Base-by-base conservation (phyloP, 805 yeast genomes). In the Metschnikowia rubicola region DNA sequence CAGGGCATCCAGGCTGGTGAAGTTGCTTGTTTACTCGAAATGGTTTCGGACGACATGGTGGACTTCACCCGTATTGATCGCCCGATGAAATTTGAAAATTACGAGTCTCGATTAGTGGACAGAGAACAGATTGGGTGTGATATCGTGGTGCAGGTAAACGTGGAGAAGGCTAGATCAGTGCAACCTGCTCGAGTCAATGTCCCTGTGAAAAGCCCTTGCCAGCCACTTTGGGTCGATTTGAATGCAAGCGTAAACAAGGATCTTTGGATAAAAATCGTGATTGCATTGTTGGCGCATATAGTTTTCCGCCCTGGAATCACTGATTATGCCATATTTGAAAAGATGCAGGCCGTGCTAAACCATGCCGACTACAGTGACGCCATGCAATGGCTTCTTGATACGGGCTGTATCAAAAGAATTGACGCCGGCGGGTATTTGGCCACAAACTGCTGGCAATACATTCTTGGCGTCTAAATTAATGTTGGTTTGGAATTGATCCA, bases 81-180 rank as follows among this genome's bases (percentile, higher is more conserved):
- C 43, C 65, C 75, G 9, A 73, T 79, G 47, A 73, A 68, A 12
- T 72, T 78, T 43, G 71, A 75, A 32, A 84, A 88, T 10, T 91
- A 90, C 60, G 85, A 84, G 35, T 86, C 96, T 1, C 76, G 96
- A 51, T 71, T 80, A 15, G 77, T 87, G 35, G 95, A 88, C 51
- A 79, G 84, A 53, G 80, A 75, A 36, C 83, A 74, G 61, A 75
- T 79, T 41, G 88, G 77, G 57, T 84, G 82, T 60, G 96, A 80
- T 59, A 80, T 82, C 21, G 72, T 79, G 19, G 61, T 76, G 19
- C 66, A 68, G 44, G 46, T 58, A n/a, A 41, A 49, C 15, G 30
- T 28, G 29, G 46, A 59, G 21, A 33, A 30, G 29, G 40, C 39
- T 26, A 37, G 35, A 12, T 35, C 28, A 28, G 12, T 35, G 15